Percentiles rank a stretch among this genome's conserved stretches.
Evolutionary conservation across 83 land plant genomes (phyloP).

Genomic region (Picea engelmannii): DNA sequence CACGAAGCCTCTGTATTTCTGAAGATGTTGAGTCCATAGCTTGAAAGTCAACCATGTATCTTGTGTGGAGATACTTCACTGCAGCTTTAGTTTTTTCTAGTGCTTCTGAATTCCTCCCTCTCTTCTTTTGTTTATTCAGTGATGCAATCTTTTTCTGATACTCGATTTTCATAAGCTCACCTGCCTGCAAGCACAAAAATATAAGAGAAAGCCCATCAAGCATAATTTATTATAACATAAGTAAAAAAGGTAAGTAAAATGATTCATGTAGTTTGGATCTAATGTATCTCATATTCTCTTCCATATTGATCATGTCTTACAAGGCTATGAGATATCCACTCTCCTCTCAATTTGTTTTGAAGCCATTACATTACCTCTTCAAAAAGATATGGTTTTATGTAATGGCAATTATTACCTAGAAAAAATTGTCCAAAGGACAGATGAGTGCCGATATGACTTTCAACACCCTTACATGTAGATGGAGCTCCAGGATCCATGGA

Average conservation of each 20-base stretch:
- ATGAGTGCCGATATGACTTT: no score
- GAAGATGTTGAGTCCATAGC: slow-evolving; percentile 74
- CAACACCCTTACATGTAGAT: no score
- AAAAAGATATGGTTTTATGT: no score
- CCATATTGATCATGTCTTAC: not conserved
- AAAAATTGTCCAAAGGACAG: no score
- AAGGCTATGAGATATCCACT: not conserved
- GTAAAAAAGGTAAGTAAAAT: not conserved
- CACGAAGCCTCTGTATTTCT: slow-evolving; percentile 68
- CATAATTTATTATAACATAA: not conserved
- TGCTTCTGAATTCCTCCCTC: slow-evolving; percentile 41
- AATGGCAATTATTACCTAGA: no score
- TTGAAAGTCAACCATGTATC: slow-evolving; percentile 75
- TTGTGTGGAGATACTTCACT: slow-evolving; percentile 69
- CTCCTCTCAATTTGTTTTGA: not conserved
- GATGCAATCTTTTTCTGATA: slow-evolving; percentile 64
- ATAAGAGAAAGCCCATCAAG: not conserved
- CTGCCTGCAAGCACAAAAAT: slow-evolving; percentile 41
- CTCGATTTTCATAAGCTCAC: slow-evolving; percentile 71
- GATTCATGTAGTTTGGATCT: not conserved
- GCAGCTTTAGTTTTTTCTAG: slow-evolving; percentile 73
- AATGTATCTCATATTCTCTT: not conserved
- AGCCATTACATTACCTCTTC: not conserved
- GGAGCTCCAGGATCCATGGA: no score
- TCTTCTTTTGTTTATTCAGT: slow-evolving; percentile 63